phyloP scores from a whole-genome alignment of 768 basidiomycete species.

The Leucocoprinus birnbaumii region DNA sequence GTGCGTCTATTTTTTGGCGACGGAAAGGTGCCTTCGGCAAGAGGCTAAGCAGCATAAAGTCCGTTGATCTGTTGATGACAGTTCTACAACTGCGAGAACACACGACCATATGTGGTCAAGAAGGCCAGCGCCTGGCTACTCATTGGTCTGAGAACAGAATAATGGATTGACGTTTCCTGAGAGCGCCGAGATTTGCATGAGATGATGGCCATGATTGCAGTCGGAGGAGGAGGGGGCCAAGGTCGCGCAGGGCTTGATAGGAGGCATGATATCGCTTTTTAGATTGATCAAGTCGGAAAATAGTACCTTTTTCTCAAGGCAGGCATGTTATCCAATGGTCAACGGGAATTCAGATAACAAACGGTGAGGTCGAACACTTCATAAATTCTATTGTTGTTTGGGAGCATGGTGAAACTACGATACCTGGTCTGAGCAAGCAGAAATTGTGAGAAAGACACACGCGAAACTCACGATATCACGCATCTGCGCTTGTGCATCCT shows the following conservation, averaged over 20 bases:
- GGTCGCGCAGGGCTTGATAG: background rate
- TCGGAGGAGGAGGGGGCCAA: background rate
- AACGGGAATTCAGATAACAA: background rate
- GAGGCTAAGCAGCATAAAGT: background rate
- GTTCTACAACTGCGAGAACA: background rate
- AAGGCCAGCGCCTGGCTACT: background rate
- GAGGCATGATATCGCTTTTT: no score
- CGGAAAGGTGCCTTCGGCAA: background rate
- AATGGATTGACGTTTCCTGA: background rate
- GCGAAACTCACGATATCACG: constrained; percentile 69
- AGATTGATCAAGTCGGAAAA: no score
- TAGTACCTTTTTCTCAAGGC: no score
- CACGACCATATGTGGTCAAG: background rate
- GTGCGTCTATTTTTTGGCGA: background rate
- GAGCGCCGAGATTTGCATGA: no score
- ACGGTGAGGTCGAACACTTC: background rate
- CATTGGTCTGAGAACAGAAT: background rate
- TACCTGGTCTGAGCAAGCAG: background rate
- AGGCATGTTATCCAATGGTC: background rate
- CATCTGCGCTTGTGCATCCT: constrained; percentile 83
- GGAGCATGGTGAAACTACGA: constrained; percentile 57
- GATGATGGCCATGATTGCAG: no score
- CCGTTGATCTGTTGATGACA: constrained; percentile 1
- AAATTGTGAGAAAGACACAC: background rate
- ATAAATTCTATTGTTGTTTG: constrained; percentile 27